Evolutionary conservation across 73 alveolate genomes (phyloP).

Genomic region (Paramecium bursaria): DNA sequence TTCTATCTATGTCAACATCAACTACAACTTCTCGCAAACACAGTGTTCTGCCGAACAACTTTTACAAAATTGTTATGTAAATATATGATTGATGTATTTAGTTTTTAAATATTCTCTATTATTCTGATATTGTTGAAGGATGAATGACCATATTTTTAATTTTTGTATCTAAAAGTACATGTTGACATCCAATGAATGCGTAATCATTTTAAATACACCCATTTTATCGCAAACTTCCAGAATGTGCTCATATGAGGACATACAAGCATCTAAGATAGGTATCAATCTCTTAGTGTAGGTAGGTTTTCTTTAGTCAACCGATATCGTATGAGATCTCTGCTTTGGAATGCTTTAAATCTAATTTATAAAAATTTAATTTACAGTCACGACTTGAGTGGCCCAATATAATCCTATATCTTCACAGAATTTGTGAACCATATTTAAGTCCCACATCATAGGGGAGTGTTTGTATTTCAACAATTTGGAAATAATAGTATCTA

Average conservation of each 20-base stretch:
- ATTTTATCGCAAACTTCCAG: not conserved
- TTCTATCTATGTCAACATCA: constrained; percentile 8
- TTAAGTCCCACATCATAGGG: constrained; percentile 40
- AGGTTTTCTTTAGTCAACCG: not conserved
- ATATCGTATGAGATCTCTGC: constrained; percentile 48
- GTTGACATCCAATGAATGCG: constrained; percentile 15
- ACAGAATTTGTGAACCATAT: not conserved
- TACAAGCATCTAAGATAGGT: constrained; percentile 33
- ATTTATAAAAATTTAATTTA: not conserved
- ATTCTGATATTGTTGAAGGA: constrained; percentile 2
- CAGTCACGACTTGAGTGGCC: constrained; percentile 47
- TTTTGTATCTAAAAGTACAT: constrained; percentile 23
- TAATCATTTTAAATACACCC: not conserved
- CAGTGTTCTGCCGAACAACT: constrained; percentile 54
- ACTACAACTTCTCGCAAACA: not conserved
- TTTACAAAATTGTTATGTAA: not conserved
- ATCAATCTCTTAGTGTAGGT: not conserved
- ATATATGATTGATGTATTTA: not conserved
- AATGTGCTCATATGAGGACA: constrained; percentile 18
- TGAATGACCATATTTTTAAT: constrained; percentile 44
- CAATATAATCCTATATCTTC: constrained; percentile 29
- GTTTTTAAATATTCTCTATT: constrained; percentile 23
- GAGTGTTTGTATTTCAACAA: constrained; percentile 37
- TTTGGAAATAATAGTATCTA: constrained; percentile 35
- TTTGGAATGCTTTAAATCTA: constrained; percentile 40